Conservation (phyloP, 768 basidiomycete genomes). For the Pleurotus djamor region DNA sequence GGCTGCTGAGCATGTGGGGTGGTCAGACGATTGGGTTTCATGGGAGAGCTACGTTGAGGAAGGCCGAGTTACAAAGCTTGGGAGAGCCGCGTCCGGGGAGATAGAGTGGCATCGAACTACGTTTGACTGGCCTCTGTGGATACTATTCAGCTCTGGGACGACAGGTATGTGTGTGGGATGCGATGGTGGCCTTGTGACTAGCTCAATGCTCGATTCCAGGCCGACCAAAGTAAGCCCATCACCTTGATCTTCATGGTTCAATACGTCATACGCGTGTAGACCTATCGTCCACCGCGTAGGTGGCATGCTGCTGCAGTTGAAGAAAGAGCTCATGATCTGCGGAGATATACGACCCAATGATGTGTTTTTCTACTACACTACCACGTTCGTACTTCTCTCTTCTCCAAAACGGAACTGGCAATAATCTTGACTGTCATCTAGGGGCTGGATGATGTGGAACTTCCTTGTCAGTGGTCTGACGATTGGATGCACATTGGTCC, state of each 20-base stretch:
- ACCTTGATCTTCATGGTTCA: constrained; percentile 8
- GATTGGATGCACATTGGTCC: constrained; percentile 66
- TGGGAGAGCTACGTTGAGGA: constrained; percentile 54
- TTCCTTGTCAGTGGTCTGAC: constrained; percentile 69
- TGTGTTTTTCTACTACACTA: constrained; percentile 83
- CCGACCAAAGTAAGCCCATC: constrained; percentile 50
- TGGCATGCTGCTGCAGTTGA: constrained; percentile 73
- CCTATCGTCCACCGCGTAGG: constrained; percentile 79
- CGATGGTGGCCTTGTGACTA: background rate
- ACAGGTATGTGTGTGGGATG: constrained; percentile 45
- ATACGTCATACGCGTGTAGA: constrained; percentile 28
- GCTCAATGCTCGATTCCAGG: constrained; percentile 15
- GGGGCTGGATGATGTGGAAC: constrained; percentile 94
- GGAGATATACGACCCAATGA: constrained; percentile 64
- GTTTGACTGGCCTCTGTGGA: constrained; percentile 84
- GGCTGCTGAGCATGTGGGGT: constrained; percentile 27
- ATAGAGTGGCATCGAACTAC: constrained; percentile 58
- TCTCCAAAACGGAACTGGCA: background rate
- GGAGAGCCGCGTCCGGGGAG: constrained; percentile 51
- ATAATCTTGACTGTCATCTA: constrained; percentile 21
- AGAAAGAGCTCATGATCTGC: constrained; percentile 70
- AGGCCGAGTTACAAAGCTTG: constrained; percentile 43
- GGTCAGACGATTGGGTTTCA: constrained; percentile 46
- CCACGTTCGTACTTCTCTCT: constrained; percentile 49
- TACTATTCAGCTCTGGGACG: constrained; percentile 83